Evolutionary conservation across 139 green algal genomes (phyloP).

Genomic region (Zygnema cylindricum): DNA sequence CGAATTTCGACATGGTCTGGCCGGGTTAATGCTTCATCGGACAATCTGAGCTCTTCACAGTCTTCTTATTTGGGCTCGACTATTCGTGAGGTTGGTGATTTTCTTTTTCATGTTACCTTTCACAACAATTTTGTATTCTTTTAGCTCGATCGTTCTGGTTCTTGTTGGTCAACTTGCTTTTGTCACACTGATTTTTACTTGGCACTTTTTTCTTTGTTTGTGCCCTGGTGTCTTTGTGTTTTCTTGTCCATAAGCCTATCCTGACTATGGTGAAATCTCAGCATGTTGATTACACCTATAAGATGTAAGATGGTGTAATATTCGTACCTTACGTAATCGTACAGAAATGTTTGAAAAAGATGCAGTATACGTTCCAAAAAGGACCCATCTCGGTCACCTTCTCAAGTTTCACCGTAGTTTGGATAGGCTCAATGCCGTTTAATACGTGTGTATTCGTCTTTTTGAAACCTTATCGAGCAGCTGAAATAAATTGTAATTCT

Average conservation of each 20-base stretch:
- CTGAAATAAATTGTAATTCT: no score
- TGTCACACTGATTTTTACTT: background rate
- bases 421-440: background rate
- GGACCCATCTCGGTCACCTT: no score
- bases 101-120: background rate
- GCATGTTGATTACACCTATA: no score
- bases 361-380: no score
- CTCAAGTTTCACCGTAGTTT: no score
- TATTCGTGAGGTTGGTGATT: background rate
- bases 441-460: background rate
- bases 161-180: background rate
- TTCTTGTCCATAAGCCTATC: no score
- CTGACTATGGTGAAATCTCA: no score
- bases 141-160: background rate
- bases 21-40: background rate
- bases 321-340: no score
- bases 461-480: background rate
- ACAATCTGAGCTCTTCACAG: background rate
- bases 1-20: background rate
- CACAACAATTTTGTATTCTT: no score
- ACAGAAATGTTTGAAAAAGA: no score
- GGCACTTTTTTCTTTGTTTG: background rate
- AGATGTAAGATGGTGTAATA: no score
- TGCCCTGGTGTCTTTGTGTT: no score
- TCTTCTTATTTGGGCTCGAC: background rate